phyloP scores from a whole-genome alignment of 768 basidiomycete species.

The Boletus reticulatus region DNA sequence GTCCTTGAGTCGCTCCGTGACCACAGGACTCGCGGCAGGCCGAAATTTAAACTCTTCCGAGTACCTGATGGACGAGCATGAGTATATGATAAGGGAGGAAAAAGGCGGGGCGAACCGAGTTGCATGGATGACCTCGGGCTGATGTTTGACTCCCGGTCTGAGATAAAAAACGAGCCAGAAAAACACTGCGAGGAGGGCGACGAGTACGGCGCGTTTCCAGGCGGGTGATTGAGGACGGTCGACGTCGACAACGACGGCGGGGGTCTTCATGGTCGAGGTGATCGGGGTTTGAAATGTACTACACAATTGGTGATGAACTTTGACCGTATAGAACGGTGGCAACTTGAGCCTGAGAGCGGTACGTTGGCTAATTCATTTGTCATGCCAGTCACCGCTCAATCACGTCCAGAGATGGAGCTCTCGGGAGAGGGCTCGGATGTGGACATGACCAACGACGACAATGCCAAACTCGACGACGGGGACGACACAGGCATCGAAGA shows the following conservation, averaged over 20 bases:
- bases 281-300: constrained; percentile 25
- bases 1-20: constrained; percentile 74
- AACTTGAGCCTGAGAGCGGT: constrained; percentile 2
- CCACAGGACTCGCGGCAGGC: constrained; percentile 81
- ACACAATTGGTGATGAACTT: not conserved
- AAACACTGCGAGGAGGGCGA: constrained; percentile 40
- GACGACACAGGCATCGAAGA: constrained; percentile 33
- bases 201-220: constrained; percentile 46
- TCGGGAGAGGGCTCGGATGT: constrained; percentile 30
- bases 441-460: constrained; percentile 35
- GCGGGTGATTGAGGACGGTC: constrained; percentile 37
- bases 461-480: constrained; percentile 23
- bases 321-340: not conserved
- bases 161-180: constrained; percentile 45
- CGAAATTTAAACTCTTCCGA: constrained; percentile 80
- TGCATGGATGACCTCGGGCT: constrained; percentile 57
- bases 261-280: not conserved
- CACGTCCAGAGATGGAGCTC: constrained; percentile 22
- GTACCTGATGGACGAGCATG: constrained; percentile 52
- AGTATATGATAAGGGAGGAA: not conserved
- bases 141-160: constrained; percentile 17
- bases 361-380: not conserved
- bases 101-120: constrained; percentile 46
- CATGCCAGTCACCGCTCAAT: constrained; percentile 1
- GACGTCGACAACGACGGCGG: not conserved